Evolutionary conservation across 768 basidiomycete genomes (phyloP), one percentile per base, ranked within the genome.

Genomic region (Cyathus striatus): DNA sequence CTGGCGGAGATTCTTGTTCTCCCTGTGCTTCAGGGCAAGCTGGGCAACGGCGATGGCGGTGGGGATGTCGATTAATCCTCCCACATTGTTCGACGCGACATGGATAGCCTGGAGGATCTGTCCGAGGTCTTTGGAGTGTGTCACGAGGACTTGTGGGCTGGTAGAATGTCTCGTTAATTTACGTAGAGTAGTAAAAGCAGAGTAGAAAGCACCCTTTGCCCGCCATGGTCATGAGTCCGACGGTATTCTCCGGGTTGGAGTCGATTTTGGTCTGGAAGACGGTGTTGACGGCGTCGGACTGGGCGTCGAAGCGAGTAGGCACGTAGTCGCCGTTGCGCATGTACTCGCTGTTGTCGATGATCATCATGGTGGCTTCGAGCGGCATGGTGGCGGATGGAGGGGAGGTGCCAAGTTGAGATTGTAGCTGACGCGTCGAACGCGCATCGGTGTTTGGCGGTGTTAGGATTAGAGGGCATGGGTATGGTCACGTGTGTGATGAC

Each of bases 201-300:
- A 30, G 23, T 18, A n/a, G 27, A 26, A 58, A 79, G 62, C 56
- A 95, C 95, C 86, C 85, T 64, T 96, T 96, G 43, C 91, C 89
- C 12, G 92, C 95, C 91, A 95, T 95, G 22, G 91, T 90, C 94
- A 99, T 96, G 32, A 97, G 69, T 4, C 96, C 96, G 32, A 97
- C 94, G 9, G 92, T 92, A 65, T 89, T 97, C 69, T 99, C 96
- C 14, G 95, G 91, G 68, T 99, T 98, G 20, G 91, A 86, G 60
- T 90, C 86, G 52, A 86, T 86, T 76, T 99, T 99, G 41, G 90
- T 83, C 60, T 86, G 83, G 63, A 96, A 93, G 54, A 97, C 75
- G 44, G 83, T 79, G 44, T 79, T 92, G 50, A 94, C 88, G 2
- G 95, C 90, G 65, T 98, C 93, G 5, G 84, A 68, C 65, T 98